phyloP scores from a whole-genome alignment of 2,329 filamentous ascomycete species.

The Epichloe amarillans region DNA sequence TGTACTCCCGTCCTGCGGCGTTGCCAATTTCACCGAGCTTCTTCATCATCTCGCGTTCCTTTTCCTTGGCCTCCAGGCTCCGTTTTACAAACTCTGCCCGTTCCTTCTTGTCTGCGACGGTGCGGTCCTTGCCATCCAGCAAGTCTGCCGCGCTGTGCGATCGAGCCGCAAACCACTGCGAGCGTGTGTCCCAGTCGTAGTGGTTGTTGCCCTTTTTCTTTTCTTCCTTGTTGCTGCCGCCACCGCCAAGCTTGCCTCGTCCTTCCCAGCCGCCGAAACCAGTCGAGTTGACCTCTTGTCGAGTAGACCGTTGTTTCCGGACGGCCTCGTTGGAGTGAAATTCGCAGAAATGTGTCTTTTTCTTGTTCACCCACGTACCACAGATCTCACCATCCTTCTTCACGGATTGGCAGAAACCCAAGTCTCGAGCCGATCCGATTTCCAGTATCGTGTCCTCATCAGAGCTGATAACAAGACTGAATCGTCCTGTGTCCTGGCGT shows the following conservation, averaged over 20 bases:
- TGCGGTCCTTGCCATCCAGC: conserved; percentile 50
- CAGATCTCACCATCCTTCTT: conserved; percentile 77
- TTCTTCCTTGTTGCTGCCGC: conserved; percentile 6
- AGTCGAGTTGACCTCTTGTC: conserved; percentile 71
- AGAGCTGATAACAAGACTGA: conserved; percentile 73
- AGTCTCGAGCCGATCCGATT: conserved; percentile 68
- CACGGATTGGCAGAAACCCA: conserved; percentile 76
- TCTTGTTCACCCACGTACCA: conserved; percentile 71
- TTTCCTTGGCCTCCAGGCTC: conserved; percentile 52
- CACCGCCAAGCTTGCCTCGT: conserved; percentile 16
- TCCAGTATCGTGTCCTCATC: conserved; percentile 84
- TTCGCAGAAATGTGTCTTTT: conserved; percentile 83
- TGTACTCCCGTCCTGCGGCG: conserved; percentile 59
- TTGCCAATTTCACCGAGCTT: conserved; percentile 50
- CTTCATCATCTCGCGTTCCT: conserved; percentile 58
- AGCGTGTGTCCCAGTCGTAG: conserved; percentile 47
- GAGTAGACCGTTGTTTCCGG: conserved; percentile 47
- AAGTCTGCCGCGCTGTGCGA: conserved; percentile 43
- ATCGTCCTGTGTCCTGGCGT: conserved; percentile 65
- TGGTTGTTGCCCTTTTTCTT: conserved; percentile 17
- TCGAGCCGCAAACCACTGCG: conserved; percentile 39
- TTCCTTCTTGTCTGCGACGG: conserved; percentile 43
- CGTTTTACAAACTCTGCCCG: conserved; percentile 53
- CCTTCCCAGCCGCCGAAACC: conserved; percentile 27
- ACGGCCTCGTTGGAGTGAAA: conserved; percentile 80